Conservation (phyloP, 495 filamentous ascomycete species). For the Lentithecium fluviatile region DNA sequence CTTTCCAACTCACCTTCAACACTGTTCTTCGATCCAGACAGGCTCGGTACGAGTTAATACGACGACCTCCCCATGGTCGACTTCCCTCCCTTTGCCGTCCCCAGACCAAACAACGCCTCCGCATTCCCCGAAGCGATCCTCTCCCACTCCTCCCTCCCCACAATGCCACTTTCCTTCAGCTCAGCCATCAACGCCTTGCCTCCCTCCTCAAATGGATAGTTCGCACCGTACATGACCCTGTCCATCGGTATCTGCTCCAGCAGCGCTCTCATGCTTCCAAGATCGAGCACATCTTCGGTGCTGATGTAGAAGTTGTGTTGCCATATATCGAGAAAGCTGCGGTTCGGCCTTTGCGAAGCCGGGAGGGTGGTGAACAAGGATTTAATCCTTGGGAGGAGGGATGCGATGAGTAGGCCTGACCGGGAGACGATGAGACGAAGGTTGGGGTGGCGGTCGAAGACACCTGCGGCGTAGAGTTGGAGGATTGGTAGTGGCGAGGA, state of each 20-base stretch:
- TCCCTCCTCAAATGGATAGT: slow-evolving; percentile 57
- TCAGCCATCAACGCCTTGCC: slow-evolving; percentile 51
- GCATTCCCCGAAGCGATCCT: slow-evolving; percentile 58
- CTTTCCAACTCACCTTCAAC: too few relatives aligned
- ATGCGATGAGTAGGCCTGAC: slow-evolving; percentile 51
- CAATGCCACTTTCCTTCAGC: slow-evolving; percentile 52
- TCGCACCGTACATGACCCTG: slow-evolving; percentile 57
- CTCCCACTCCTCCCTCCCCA: slow-evolving; percentile 52
- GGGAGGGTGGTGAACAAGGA: slow-evolving; percentile 30
- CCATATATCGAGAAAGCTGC: slow-evolving; percentile 46
- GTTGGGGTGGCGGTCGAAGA: slow-evolving; percentile 52
- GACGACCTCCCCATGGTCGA: not conserved
- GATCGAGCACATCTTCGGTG: slow-evolving; percentile 43
- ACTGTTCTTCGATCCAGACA: too few relatives aligned
- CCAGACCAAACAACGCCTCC: slow-evolving; percentile 51
- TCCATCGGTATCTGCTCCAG: slow-evolving; percentile 50
- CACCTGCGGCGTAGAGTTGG: slow-evolving; percentile 45
- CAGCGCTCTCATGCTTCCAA: slow-evolving; percentile 42
- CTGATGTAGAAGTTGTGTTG: slow-evolving; percentile 48
- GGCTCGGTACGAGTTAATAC: not conserved
- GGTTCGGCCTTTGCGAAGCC: slow-evolving; percentile 31
- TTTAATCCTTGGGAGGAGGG: slow-evolving; percentile 45
- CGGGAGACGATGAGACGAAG: slow-evolving; percentile 52
- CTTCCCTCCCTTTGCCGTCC: slow-evolving; percentile 8
- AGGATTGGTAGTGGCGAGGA: slow-evolving; percentile 51